These are phyloP conservation scores for Raddia guianensis DNA, from an alignment of 176 grass and related monocot genomes.

Conservation along the genomic window DNA sequence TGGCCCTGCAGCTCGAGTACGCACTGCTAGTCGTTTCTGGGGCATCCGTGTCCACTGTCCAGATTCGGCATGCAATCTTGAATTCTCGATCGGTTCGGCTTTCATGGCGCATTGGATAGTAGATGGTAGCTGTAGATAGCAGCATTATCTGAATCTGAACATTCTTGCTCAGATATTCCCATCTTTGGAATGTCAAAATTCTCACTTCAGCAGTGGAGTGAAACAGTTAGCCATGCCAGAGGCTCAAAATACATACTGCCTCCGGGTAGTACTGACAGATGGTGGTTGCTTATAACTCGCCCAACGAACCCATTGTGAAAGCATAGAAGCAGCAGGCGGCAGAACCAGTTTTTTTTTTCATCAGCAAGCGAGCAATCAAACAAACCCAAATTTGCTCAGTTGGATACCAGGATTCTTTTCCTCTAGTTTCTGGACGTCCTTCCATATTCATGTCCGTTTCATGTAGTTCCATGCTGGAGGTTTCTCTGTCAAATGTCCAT, in stretches of 20 bases:
- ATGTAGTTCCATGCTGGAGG: not conserved
- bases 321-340: constrained; percentile 9
- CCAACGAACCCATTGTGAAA: not conserved
- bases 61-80: constrained; percentile 10
- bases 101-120: not conserved
- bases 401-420: constrained; percentile 10
- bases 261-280: not conserved
- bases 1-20: constrained; percentile 4
- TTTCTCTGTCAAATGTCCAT: constrained; percentile 38
- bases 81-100: constrained; percentile 37
- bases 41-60: not conserved
- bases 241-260: not conserved
- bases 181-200: constrained; percentile 5
- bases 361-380: constrained; percentile 7
- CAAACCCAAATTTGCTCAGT: not conserved
- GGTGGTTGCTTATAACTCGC: constrained; percentile 4
- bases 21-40: constrained; percentile 22
- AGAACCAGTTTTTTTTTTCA: not conserved
- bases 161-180: not conserved
- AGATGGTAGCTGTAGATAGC: constrained; percentile 4
- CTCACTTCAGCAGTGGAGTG: not conserved
- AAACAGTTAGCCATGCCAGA: constrained; percentile 14
- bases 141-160: not conserved
- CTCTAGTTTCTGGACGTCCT: constrained; percentile 5
- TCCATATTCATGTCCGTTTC: not conserved